Conservation (phyloP, 495 filamentous ascomycete species). For the Neurospora sp. region DNA sequence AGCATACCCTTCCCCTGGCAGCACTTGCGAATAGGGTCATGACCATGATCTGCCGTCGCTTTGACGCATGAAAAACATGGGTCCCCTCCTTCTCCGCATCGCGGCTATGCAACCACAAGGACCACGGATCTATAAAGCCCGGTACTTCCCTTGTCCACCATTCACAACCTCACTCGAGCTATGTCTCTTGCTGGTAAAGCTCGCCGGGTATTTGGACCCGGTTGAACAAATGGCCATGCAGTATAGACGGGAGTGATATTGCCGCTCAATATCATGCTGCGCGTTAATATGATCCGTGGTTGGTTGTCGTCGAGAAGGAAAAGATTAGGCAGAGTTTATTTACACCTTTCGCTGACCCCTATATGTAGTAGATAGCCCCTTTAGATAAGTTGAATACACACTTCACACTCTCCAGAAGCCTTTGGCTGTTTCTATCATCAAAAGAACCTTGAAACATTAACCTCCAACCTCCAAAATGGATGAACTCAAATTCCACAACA, state of each 20-base stretch:
- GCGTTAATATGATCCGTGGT: neutral
- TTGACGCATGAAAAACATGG: neutral
- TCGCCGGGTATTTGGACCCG: neutral
- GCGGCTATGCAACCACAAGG: neutral
- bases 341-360: neutral
- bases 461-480: neutral
- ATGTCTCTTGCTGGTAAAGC: neutral
- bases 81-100: neutral
- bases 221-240: neutral
- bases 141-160: neutral
- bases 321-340: neutral
- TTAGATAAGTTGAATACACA: neutral
- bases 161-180: neutral
- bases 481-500: constrained; percentile 27
- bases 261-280: neutral
- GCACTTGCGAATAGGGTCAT: neutral
- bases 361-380: neutral
- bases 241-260: neutral
- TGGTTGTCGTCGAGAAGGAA: neutral
- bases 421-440: neutral
- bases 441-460: neutral
- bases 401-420: neutral
- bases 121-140: neutral
- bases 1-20: neutral
- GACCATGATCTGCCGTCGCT: neutral